phyloP scores from a whole-genome alignment of 2,329 filamentous ascomycete species.

The Mycogone perniciosa region DNA sequence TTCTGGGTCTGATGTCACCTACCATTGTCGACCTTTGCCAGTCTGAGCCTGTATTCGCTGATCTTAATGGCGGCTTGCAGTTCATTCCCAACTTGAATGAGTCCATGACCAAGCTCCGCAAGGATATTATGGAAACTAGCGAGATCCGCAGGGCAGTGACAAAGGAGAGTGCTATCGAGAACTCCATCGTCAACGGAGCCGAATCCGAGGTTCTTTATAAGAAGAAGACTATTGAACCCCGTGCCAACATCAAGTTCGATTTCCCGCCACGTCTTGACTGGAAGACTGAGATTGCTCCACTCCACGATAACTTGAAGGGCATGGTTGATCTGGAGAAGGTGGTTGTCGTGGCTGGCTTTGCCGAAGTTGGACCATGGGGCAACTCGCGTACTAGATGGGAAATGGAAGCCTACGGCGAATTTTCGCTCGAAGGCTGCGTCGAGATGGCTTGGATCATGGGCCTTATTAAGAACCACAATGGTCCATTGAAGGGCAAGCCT shows the following conservation, averaged over 20 bases:
- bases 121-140: slow-evolving; percentile 90
- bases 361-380: slow-evolving; percentile 95
- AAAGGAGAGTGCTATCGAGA: slow-evolving; percentile 93
- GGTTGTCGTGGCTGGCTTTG: slow-evolving; percentile 93
- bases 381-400: slow-evolving; percentile 98
- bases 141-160: slow-evolving; percentile 89
- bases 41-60: slow-evolving; percentile 89
- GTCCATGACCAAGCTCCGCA: slow-evolving; percentile 86
- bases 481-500: slow-evolving; percentile 87
- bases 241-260: slow-evolving; percentile 96
- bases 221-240: slow-evolving; percentile 86
- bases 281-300: slow-evolving; percentile 82
- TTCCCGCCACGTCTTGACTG: slow-evolving; percentile 89
- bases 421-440: slow-evolving; percentile 94
- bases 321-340: slow-evolving; percentile 99
- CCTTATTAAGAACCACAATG: slow-evolving; percentile 97
- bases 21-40: slow-evolving; percentile 94
- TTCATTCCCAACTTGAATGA: slow-evolving; percentile 96
- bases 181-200: slow-evolving; percentile 94
- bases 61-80: slow-evolving; percentile 94
- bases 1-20: slow-evolving; percentile 92
- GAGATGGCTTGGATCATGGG: slow-evolving; percentile 99
- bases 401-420: slow-evolving; percentile 96
- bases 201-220: slow-evolving; percentile 89
- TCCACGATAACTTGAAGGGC: slow-evolving; percentile 82